These are phyloP conservation scores for Fusarium palustre DNA, from an alignment of 2,329 filamentous ascomycete genomes.

Conservation along the genomic window DNA sequence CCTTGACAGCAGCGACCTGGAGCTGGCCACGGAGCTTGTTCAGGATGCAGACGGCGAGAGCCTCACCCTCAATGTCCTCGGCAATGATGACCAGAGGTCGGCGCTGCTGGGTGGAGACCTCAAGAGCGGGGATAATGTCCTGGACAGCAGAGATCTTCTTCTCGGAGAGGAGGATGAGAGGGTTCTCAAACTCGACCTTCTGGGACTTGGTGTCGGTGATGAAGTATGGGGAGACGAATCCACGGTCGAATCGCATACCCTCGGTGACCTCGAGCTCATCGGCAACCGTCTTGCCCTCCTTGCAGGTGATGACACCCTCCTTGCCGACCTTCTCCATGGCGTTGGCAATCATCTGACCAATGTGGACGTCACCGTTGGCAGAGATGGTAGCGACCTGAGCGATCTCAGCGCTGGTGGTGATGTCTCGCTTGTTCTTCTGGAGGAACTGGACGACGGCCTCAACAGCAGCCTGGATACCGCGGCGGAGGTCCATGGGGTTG, in stretches of 20 bases:
- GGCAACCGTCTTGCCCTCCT: conserved; percentile 98
- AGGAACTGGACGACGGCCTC: conserved; percentile 95
- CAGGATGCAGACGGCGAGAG: conserved; percentile 97
- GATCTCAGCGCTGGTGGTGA: conserved; percentile 97
- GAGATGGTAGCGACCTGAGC: conserved; percentile 98
- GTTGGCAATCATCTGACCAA: conserved; percentile 94
- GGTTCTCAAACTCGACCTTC: conserved; percentile 99
- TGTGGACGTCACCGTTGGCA: conserved; percentile 95
- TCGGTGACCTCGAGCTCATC: conserved; percentile 99
- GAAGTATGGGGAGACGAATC: conserved; percentile 99
- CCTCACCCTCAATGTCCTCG: conserved; percentile 98
- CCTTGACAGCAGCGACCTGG: conserved; percentile 98
- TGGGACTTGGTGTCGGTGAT: conserved; percentile 99
- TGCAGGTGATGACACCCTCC: conserved; percentile 99
- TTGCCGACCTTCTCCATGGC: conserved; percentile 99
- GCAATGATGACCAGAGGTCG: conserved; percentile 98
- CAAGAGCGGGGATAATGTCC: conserved; percentile 97
- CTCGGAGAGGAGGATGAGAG: conserved; percentile 96
- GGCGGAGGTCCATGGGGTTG: conserved; percentile 99
- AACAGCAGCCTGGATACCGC: conserved; percentile 96
- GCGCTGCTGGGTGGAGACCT: conserved; percentile 94
- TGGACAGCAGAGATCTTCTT: conserved; percentile 99
- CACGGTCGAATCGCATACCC: conserved; percentile 99
- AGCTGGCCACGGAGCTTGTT: conserved; percentile 99
- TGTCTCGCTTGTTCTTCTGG: conserved; percentile 95